Evolutionary conservation across 164 flowering plant genomes (phyloP).

Genomic region (Houttuynia cordata): DNA sequence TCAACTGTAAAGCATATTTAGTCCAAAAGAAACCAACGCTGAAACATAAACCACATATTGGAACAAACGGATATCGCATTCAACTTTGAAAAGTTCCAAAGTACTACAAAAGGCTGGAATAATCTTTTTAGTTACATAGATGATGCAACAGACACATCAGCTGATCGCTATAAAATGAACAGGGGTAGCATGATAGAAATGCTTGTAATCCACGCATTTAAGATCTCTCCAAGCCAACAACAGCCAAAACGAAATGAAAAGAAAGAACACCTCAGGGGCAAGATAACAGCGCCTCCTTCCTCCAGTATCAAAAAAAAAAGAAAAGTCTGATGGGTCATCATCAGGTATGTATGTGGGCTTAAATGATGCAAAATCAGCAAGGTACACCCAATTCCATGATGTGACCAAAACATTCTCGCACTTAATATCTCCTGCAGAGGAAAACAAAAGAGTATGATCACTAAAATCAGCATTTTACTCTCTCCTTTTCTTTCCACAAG

Average conservation of each 20-base stretch:
- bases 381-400: constrained; percentile 99
- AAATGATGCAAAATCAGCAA: constrained; percentile 95
- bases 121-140: no score
- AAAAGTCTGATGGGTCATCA: constrained; percentile 98
- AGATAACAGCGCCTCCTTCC: constrained; percentile 95
- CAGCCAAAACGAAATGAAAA: neutral
- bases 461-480: neutral
- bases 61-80: no score
- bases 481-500: neutral
- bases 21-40: no score
- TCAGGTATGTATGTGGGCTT: constrained; percentile 95
- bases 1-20: no score
- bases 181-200: no score
- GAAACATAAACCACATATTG: no score
- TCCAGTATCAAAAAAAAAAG: constrained; percentile 95
- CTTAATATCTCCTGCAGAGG: constrained; percentile 76
- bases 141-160: no score
- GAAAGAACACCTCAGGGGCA: constrained; percentile 74
- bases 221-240: neutral
- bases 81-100: no score
- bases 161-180: no score
- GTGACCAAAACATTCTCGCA: constrained; percentile 98
- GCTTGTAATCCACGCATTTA: no score
- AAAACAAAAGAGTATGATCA: neutral
- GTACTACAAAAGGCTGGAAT: no score